Base-by-base conservation (phyloP, 129 eudicot genomes). In the Lactuca sativa region DNA sequence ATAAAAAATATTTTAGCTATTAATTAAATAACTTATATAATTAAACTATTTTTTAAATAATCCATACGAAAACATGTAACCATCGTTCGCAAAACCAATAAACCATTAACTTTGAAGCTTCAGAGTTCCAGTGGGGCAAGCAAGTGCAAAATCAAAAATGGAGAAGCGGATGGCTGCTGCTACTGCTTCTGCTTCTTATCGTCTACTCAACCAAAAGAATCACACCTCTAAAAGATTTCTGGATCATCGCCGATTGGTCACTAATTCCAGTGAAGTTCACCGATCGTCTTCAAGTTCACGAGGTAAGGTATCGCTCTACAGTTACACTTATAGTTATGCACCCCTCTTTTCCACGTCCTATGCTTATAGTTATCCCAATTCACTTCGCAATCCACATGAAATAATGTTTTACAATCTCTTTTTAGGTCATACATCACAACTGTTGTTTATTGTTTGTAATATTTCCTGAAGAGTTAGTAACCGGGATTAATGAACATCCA, bases 201-300 rank as follows among this genome's bases (percentile, higher is more conserved):
- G 82, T 59, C 66, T 82, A 36, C 85, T 82, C 32, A 57, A 33
- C 54, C 73, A 65, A 44, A 74, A 66, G 41, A 71, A 68, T 13
- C 66, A 16, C 64, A 54, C 52, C 6, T 62, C 74, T 17, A 73
- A 62, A 2, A 72, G 30, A n/a, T 16, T 60, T 51, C 51, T 69
- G 76, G 61, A 73, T 79, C 65, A 76, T 64, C 80, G 69, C 47
- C 85, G 55, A 72, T 56, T 56, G 52, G 74, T 38, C 74, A 52
- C 62, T 51, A 77, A 30, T 66, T 55, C 48, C 56, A 36, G 13
- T 48, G 31, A 56, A 25, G 43, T 69, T 57, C 62, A 47, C 37
- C 77, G 47, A 18, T 69, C 59, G 7, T 76, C 66, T 63, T 64
- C 82, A 37, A 49, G 7, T 63, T 64, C 64, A 15, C 8, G 48